Conservation (phyloP, 2,329 filamentous ascomycete species). For the Thermothelomyces thermophilus region DNA sequence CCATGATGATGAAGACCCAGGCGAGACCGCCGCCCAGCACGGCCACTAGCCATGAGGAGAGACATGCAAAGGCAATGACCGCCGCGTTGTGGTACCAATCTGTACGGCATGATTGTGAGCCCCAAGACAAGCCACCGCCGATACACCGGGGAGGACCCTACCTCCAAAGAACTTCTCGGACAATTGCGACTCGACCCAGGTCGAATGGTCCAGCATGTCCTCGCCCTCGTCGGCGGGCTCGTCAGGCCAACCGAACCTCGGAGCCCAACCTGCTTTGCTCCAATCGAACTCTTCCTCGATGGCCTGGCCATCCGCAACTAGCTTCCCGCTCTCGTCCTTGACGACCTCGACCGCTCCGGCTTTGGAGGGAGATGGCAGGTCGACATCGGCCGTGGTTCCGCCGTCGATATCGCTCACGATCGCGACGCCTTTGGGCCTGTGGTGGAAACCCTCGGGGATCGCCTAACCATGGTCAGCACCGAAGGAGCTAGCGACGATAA, state of each 20-base stretch:
- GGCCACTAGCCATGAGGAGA: slow-evolving; percentile 84
- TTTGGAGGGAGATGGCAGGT: slow-evolving; percentile 69
- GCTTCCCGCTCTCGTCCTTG: slow-evolving; percentile 43
- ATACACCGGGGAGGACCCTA: slow-evolving; percentile 33
- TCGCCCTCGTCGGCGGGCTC: slow-evolving; percentile 52
- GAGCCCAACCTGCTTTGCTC: slow-evolving; percentile 75
- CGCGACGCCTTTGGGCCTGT: slow-evolving; percentile 56
- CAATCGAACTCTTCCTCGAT: slow-evolving; percentile 50
- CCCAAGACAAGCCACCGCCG: not conserved
- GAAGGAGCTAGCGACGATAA: not conserved
- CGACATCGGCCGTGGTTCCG: slow-evolving; percentile 61
- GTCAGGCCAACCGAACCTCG: slow-evolving; percentile 68
- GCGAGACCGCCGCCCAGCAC: slow-evolving; percentile 83
- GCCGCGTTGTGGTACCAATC: slow-evolving; percentile 98
- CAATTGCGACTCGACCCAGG: slow-evolving; percentile 74
- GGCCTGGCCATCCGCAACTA: slow-evolving; percentile 43
- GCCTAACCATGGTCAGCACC: slow-evolving; percentile 37
- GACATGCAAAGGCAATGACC: slow-evolving; percentile 88
- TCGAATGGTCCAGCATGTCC: slow-evolving; percentile 79
- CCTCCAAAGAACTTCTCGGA: slow-evolving; percentile 88
- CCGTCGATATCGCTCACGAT: slow-evolving; percentile 76
- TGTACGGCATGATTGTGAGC: slow-evolving; percentile 28
- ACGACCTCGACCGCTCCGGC: slow-evolving; percentile 56
- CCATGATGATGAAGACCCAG: slow-evolving; percentile 93
- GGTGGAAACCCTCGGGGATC: slow-evolving; percentile 58